phyloP scores from a whole-genome alignment of 192 early-diverging fungal genomes.

The Backusella tuberculispora region DNA sequence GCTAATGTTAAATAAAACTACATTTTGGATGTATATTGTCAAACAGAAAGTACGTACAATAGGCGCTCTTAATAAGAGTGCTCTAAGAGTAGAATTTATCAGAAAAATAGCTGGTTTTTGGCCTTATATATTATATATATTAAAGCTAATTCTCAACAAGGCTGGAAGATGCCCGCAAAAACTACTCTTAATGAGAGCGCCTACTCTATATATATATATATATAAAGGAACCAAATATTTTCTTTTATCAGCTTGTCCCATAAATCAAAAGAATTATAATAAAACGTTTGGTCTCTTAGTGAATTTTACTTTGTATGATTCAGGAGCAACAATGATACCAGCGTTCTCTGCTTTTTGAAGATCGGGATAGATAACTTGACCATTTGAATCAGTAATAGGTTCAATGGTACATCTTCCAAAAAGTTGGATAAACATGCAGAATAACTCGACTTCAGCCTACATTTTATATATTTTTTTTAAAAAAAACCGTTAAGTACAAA shows the following conservation, averaged over 20 bases:
- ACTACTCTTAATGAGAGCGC: too few species aligned
- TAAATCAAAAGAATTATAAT: not conserved
- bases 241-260: not conserved
- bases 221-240: too few species aligned
- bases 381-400: not conserved
- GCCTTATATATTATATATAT: too few species aligned
- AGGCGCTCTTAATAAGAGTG: too few species aligned
- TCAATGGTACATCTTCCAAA: conserved; percentile 8
- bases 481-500: not conserved
- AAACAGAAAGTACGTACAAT: too few species aligned
- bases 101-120: too few species aligned
- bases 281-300: not conserved
- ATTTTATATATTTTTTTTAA: not conserved
- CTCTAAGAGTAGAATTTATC: too few species aligned
- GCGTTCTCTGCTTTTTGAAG: not conserved
- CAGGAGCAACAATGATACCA: conserved; percentile 1
- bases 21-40: too few species aligned
- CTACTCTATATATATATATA: too few species aligned
- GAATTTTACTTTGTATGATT: not conserved
- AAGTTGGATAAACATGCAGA: not conserved
- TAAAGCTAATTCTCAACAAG: too few species aligned
- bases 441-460: conserved; percentile 13
- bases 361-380: not conserved
- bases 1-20: too few species aligned
- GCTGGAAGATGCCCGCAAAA: too few species aligned